Evolutionary conservation across 2,329 filamentous ascomycete species (phyloP).

Genomic region (Aureobasidium sp.): DNA sequence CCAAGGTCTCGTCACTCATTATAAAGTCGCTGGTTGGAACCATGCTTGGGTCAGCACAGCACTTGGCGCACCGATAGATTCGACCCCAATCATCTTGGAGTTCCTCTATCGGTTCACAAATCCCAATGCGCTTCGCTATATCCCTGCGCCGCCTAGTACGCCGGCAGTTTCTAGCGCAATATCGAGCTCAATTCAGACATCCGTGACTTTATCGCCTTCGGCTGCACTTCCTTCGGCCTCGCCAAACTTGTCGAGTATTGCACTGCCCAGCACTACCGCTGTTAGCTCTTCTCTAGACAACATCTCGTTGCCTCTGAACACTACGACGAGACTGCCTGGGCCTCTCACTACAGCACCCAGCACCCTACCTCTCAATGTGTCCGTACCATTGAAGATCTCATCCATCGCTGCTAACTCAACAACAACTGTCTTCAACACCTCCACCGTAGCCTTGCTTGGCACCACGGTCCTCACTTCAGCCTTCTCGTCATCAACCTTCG

Average conservation of each 20-base stretch:
- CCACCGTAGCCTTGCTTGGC: background rate
- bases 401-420: background rate
- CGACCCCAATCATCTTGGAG: conserved; percentile 23
- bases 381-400: background rate
- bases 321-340: background rate
- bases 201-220: background rate
- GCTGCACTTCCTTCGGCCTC: background rate
- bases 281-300: background rate
- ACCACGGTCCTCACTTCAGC: background rate
- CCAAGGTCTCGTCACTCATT: conserved; percentile 31
- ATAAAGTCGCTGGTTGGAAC: conserved; percentile 30
- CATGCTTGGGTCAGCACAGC: conserved; percentile 35
- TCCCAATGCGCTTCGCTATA: background rate
- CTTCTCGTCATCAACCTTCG: background rate
- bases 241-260: background rate
- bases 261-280: background rate
- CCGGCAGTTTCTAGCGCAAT: background rate
- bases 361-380: background rate
- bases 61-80: conserved; percentile 20
- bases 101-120: conserved; percentile 21
- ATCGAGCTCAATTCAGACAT: background rate
- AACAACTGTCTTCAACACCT: background rate
- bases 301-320: background rate
- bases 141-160: background rate
- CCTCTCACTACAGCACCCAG: background rate